These are phyloP conservation scores for Staphylotrichum longicolle DNA, from an alignment of 495 filamentous ascomycete species.

Conservation along the genomic window DNA sequence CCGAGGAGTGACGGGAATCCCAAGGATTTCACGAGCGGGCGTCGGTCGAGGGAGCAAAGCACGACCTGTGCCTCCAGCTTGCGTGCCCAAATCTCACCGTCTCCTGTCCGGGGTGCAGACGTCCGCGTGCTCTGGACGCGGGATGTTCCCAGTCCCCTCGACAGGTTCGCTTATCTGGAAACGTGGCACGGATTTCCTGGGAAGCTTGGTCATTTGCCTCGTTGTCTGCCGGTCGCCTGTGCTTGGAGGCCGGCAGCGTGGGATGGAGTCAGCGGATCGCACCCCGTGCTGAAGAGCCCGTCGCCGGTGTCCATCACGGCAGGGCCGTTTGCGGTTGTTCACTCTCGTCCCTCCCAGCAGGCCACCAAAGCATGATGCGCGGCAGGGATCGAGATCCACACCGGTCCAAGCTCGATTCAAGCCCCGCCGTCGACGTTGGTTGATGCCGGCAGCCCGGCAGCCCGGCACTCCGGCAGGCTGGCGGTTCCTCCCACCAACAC, in stretches of 20 bases:
- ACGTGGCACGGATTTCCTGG: neutral
- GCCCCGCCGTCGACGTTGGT: slow-evolving; percentile 5
- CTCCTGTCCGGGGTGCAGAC: slow-evolving; percentile 7
- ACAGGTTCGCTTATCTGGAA: neutral
- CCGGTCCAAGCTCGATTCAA: slow-evolving; percentile 19
- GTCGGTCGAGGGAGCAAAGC: neutral
- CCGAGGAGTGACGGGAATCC: neutral
- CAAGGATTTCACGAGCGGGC: neutral
- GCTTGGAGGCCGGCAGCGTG: neutral
- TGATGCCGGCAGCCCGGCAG: slow-evolving; percentile 2
- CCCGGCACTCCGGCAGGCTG: neutral
- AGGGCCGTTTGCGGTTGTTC: neutral
- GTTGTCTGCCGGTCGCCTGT: neutral
- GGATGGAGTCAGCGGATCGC: neutral
- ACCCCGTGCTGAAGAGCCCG: neutral
- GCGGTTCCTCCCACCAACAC: neutral
- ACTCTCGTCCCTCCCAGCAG: neutral
- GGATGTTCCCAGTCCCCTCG: neutral
- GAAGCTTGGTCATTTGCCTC: neutral
- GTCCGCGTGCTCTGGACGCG: neutral
- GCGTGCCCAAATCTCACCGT: neutral
- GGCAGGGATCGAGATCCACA: slow-evolving; percentile 29
- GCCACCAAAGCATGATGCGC: slow-evolving; percentile 28
- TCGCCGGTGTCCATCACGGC: slow-evolving; percentile 4
- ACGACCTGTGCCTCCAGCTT: neutral